These are phyloP conservation scores for Xerophyta viscosa DNA, from an alignment of 106 monocot species.

Conservation along the genomic window DNA sequence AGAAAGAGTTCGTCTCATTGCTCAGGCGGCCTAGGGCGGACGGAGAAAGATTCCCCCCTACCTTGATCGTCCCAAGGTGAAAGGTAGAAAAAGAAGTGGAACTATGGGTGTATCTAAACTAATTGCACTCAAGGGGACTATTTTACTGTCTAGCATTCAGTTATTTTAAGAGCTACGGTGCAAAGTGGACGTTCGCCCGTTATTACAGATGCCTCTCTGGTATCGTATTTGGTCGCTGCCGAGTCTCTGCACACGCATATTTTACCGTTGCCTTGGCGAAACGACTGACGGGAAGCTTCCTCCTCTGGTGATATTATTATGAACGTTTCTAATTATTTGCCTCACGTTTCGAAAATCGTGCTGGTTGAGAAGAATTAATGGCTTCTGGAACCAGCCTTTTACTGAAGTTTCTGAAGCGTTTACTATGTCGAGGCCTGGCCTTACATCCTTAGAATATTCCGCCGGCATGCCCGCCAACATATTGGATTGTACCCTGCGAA, in stretches of 20 bases:
- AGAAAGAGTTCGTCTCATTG: too few relatives aligned
- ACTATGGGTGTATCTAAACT: constrained; percentile 67
- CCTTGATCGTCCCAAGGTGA: too few relatives aligned
- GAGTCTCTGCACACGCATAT: constrained; percentile 72
- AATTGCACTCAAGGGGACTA: constrained; percentile 61
- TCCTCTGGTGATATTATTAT: constrained; percentile 73
- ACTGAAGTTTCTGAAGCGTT: constrained; percentile 66
- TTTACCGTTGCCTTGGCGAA: constrained; percentile 78
- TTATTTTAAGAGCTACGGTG: constrained; percentile 17
- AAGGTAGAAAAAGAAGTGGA: not conserved
- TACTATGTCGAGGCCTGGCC: constrained; percentile 93
- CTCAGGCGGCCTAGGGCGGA: too few relatives aligned
- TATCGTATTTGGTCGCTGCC: constrained; percentile 53
- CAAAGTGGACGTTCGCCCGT: constrained; percentile 26
- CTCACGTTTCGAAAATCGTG: constrained; percentile 61
- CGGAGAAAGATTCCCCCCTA: too few relatives aligned
- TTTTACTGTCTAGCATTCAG: constrained; percentile 34
- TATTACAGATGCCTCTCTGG: constrained; percentile 64
- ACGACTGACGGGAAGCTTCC: constrained; percentile 64
- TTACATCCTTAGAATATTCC: constrained; percentile 61
- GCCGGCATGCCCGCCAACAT: constrained; percentile 60
- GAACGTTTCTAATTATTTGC: constrained; percentile 54
- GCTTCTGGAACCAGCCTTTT: constrained; percentile 56
- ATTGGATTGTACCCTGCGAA: constrained; percentile 98
- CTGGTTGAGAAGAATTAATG: constrained; percentile 58